These are phyloP conservation scores for Aureobasidium subglaciale DNA, from an alignment of 2,329 filamentous ascomycete species.

Conservation along the genomic window DNA sequence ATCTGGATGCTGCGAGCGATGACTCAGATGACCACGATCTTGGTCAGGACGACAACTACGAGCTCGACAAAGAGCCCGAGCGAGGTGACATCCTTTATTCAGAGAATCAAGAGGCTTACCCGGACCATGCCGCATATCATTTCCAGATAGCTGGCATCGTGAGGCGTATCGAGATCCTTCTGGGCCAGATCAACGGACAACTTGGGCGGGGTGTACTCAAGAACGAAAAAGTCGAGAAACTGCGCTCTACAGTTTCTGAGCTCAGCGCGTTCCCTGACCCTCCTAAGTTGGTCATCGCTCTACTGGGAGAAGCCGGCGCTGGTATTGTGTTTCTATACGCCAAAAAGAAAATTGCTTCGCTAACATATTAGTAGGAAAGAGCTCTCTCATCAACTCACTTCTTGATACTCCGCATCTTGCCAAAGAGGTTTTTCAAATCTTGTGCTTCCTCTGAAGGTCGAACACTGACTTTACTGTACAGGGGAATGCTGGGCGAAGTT, in stretches of 20 bases:
- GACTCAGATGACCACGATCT: background rate
- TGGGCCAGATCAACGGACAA: too few relatives aligned
- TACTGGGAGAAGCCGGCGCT: conserved; percentile 20
- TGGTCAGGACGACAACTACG: background rate
- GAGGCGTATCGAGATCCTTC: too few relatives aligned
- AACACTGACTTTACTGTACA: background rate
- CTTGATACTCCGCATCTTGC: conserved; percentile 19
- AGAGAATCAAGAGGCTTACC: background rate
- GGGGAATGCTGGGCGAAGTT: background rate
- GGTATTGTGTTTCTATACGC: conserved; percentile 5
- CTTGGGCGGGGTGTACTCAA: too few relatives aligned
- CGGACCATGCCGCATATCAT: background rate
- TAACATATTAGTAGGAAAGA: conserved; percentile 22
- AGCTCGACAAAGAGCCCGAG: background rate
- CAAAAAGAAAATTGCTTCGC: too few relatives aligned
- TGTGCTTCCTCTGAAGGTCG: background rate
- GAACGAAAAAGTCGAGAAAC: too few relatives aligned
- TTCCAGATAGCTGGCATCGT: background rate
- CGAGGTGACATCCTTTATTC: background rate
- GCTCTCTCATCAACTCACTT: conserved; percentile 22
- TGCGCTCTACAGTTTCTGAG: too few relatives aligned
- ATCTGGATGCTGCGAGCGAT: too few relatives aligned
- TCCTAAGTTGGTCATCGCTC: conserved; percentile 15
- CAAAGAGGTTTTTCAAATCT: conserved; percentile 14
- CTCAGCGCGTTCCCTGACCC: conserved; percentile 10